Evolutionary conservation across 768 basidiomycete species (phyloP), one percentile per base, ranked within the genome.

Genomic region (Trametes villosa): DNA sequence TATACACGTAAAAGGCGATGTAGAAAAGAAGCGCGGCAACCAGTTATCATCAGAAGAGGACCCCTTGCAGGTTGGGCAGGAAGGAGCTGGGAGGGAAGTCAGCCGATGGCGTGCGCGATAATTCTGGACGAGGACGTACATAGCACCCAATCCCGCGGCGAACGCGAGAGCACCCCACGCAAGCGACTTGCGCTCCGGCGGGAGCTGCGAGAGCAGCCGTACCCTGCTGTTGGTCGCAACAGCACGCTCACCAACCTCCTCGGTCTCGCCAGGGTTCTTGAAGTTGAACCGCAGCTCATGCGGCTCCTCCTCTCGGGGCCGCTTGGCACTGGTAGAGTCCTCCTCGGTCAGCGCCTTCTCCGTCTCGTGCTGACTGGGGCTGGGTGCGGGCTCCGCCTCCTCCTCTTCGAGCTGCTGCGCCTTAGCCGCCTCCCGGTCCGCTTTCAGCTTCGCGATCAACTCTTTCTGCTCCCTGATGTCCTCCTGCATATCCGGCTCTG

Each of bases 111-210:
- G 22, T n/a, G 18, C 17, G n/a, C 8, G 1, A 9, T 22, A 12
- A 27, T 17, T 31, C 17, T 51, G 54, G 33, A n/a, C 31, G 8
- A 41, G 20, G 7, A 65, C 66, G 27, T 56, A 94, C 91, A 89
- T 82, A 62, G 91, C 92, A 50, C 90, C 84, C 72, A 91, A 77
- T 29, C 92, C 92, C 50, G 93, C 78, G 36, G 90, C 91, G 74
- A 96, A 96, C 20, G 89, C 89, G 36, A 90, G 81, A 20, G 89
- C 78, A 36, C 93, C 93, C 92, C 92, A 95, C 2, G 88, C 91
- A 54, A 88, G 79, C 34, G 87, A 86, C 74, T 89, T 91, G 66
- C 84, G 83, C 68, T 85, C 82, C 12, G 92, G 86, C 65, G 87
- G 82, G 63, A 87, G 70, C 47, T 78, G 62, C 15, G 51, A 70